Percentiles rank a stretch among this genome's conserved stretches.
These are phyloP conservation scores for Suillus plorans DNA, from an alignment of 768 basidiomycete genomes.

Conservation along the genomic window DNA sequence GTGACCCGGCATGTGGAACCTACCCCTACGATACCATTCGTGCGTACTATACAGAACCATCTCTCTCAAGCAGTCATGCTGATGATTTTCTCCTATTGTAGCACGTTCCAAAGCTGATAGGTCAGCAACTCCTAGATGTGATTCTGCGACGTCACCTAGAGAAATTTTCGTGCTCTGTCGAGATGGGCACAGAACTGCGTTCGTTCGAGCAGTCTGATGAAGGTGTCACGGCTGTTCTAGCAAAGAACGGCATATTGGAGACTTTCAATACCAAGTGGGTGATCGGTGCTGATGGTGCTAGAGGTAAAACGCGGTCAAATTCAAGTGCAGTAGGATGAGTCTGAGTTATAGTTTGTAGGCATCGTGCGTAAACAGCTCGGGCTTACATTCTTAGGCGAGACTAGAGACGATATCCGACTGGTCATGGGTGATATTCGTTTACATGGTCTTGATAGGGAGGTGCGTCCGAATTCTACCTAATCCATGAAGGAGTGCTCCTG, in stretches of 20 bases:
- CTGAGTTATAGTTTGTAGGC: not conserved
- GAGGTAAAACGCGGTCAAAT: slow-evolving; percentile 6
- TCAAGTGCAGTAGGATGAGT: not conserved
- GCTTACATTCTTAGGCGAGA: slow-evolving; percentile 27
- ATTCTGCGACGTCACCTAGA: slow-evolving; percentile 20
- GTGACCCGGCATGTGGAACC: slow-evolving; percentile 19
- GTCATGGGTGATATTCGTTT: slow-evolving; percentile 39
- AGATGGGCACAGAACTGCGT: slow-evolving; percentile 34
- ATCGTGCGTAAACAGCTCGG: slow-evolving; percentile 11
- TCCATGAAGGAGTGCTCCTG: not conserved
- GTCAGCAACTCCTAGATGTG: slow-evolving; percentile 29
- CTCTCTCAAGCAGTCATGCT: not conserved
- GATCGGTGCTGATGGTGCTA: slow-evolving; percentile 18
- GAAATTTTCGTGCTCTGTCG: slow-evolving; percentile 30
- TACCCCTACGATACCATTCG: slow-evolving; percentile 26
- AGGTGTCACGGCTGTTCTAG: slow-evolving; percentile 23
- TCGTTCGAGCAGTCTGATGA: slow-evolving; percentile 34
- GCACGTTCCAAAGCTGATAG: slow-evolving; percentile 17
- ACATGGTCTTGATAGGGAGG: slow-evolving; percentile 36
- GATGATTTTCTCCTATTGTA: slow-evolving; percentile 3
- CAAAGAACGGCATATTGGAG: slow-evolving; percentile 3
- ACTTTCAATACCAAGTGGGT: slow-evolving; percentile 9
- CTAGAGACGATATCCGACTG: slow-evolving; percentile 24
- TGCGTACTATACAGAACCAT: slow-evolving; percentile 9
- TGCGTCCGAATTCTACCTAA: slow-evolving; percentile 12